A percentile compares a stretch with the other conserved stretches of the same genome.
Evolutionary conservation across 2,329 filamentous ascomycete genomes (phyloP).

Genomic region (Beauveria caledonica): DNA sequence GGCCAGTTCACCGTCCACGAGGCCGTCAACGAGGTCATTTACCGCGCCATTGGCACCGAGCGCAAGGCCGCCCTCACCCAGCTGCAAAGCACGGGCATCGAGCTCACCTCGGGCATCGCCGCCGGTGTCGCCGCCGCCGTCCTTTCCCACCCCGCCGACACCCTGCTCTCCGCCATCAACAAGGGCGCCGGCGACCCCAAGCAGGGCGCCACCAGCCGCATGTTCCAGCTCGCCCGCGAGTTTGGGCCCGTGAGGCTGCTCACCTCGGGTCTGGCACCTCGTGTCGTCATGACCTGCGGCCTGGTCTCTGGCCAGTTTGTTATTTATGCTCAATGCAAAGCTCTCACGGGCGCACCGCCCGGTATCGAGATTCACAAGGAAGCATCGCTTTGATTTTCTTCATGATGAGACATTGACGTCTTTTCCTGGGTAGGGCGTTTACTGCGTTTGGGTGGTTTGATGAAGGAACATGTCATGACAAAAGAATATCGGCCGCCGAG

Average conservation of each 20-base stretch:
- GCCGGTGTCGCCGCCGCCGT: slow-evolving; percentile 84
- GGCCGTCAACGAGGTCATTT: slow-evolving; percentile 73
- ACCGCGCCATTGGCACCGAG: slow-evolving; percentile 55
- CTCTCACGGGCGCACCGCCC: slow-evolving; percentile 41
- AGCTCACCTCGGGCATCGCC: slow-evolving; percentile 77
- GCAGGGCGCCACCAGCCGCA: slow-evolving; percentile 40
- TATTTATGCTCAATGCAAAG: slow-evolving; percentile 47
- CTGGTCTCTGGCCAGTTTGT: slow-evolving; percentile 46
- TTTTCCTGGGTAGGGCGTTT: neutral
- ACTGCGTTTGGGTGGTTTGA: neutral
- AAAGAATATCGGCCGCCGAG: neutral
- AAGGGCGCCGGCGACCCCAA: slow-evolving; percentile 42
- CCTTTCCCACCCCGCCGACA: slow-evolving; percentile 82
- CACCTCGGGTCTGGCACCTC: slow-evolving; percentile 39
- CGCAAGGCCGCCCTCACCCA: slow-evolving; percentile 60
- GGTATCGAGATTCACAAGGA: slow-evolving; percentile 48
- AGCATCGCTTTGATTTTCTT: slow-evolving; percentile 9
- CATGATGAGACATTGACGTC: neutral
- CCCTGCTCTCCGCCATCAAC: slow-evolving; percentile 46
- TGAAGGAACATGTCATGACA: neutral
- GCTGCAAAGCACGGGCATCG: slow-evolving; percentile 70
- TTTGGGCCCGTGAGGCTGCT: slow-evolving; percentile 42
- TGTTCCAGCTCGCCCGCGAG: slow-evolving; percentile 43
- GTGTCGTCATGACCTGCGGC: slow-evolving; percentile 45
- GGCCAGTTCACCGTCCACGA: slow-evolving; percentile 93